Evolutionary conservation across 179 eudicot genomes (phyloP), one percentile per base, ranked within the genome.

Genomic region (Spinacia oleracea): DNA sequence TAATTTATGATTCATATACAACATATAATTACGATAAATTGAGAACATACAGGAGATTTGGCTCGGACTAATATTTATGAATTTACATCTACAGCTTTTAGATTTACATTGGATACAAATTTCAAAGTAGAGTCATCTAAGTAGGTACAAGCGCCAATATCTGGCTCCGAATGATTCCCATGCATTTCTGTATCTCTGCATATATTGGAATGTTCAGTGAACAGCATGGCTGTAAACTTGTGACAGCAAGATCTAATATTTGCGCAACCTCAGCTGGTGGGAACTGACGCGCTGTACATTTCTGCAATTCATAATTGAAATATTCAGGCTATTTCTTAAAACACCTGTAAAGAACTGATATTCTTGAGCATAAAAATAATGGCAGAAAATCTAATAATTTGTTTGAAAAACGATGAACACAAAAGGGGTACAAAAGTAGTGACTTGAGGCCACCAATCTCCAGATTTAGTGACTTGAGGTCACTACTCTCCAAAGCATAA

Each of bases 201-300:
- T 91, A 96, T 43, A 91, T 83, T 4, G 90, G 89, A 82, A 91
- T 88, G 81, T 96, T 93, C 81, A 89, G 94, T 20, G 94, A 74
- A 84, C 91, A 85, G 78, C 90, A 83, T 6, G 98, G 99, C 73
- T 92, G 96, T 67, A 96, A 85, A 73, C 94, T 85, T 74, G 89
- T 84, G 59, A 90, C 93, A 5, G 98, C 98, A 68, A 89, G 87
- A 83, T 96, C 96, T 73, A 96, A 83, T 75, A 96, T 85, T 78
- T 87, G 89, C 34, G 98, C 99, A 29, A 96, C 97, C 81, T 93
- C 98, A 2, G 96, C 92, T 53, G 98, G 99, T 29, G 99, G 97
- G 70, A 89, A 92, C 73, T 92, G 92, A 29, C 98, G 89, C 88
- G 93, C 97, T 1, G 98, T 93, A 83, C 97, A 96, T 76, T 88